Conservation (phyloP, 441 rosid species). For the Sinapis alba region DNA sequence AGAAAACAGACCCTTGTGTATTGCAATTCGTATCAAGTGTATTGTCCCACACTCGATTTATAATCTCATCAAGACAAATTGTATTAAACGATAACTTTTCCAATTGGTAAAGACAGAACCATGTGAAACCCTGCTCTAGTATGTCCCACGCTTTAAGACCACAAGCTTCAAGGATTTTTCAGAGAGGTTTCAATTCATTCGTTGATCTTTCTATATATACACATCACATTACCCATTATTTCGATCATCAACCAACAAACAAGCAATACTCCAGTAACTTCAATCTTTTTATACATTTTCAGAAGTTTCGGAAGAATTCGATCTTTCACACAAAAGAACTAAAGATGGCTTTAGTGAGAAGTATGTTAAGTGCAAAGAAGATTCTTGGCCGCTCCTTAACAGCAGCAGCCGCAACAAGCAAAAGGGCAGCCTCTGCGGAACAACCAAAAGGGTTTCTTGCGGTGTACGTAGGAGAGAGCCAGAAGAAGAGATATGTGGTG, state of each 20-base stretch:
- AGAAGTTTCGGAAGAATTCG: background rate
- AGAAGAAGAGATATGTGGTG: slow-evolving; percentile 24
- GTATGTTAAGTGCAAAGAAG: slow-evolving; percentile 17
- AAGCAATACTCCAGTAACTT: slow-evolving; percentile 16
- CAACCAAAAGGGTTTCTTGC: slow-evolving; percentile 37
- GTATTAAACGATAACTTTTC: too few species aligned
- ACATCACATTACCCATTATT: background rate
- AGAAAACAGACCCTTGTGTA: slow-evolving; percentile 26
- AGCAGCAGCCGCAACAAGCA: background rate
- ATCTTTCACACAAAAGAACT: background rate
- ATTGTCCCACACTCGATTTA: background rate
- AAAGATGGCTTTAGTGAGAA: slow-evolving; percentile 34
- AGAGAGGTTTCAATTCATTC: too few species aligned
- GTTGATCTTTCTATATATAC: slow-evolving; percentile 4
- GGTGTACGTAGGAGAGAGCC: slow-evolving; percentile 24
- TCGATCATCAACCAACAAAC: slow-evolving; percentile 20
- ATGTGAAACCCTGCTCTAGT: slow-evolving; percentile 23
- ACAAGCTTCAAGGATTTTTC: slow-evolving; percentile 17
- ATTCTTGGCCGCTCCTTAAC: slow-evolving; percentile 1
- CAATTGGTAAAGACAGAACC: slow-evolving; percentile 28
- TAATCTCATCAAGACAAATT: background rate
- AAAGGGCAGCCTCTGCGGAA: background rate
- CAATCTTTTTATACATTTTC: slow-evolving; percentile 1
- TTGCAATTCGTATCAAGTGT: background rate
- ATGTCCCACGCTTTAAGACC: slow-evolving; percentile 31